Evolutionary conservation across 2,329 filamentous ascomycete genomes (phyloP).

Genomic region (Phaeoacremonium minimum): DNA sequence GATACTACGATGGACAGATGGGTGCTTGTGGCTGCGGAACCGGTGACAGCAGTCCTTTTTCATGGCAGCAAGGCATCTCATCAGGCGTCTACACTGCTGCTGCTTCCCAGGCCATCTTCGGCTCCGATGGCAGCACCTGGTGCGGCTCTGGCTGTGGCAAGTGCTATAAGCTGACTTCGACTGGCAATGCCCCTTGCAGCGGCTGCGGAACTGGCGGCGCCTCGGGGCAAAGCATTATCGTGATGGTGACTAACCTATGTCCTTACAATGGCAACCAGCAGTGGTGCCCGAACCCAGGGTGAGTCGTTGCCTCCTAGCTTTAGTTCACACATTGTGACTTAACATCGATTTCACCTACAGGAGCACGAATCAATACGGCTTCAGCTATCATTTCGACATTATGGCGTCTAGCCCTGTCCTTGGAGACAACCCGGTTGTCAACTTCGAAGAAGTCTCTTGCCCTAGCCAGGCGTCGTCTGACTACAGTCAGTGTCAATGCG

Average conservation of each 20-base stretch:
- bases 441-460: slow-evolving; percentile 4
- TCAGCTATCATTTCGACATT: slow-evolving; percentile 6
- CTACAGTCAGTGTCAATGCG: slow-evolving; percentile 6
- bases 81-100: slow-evolving; percentile 17
- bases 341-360: neutral
- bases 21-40: slow-evolving; percentile 8
- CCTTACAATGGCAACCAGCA: slow-evolving; percentile 25
- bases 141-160: slow-evolving; percentile 21
- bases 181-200: slow-evolving; percentile 12
- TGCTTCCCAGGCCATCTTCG: slow-evolving; percentile 17
- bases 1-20: slow-evolving; percentile 7
- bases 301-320: too few relatives aligned
- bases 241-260: slow-evolving; percentile 29
- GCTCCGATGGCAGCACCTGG: slow-evolving; percentile 12
- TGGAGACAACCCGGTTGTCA: slow-evolving; percentile 5
- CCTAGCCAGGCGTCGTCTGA: neutral
- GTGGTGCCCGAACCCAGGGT: slow-evolving; percentile 25
- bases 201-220: slow-evolving; percentile 4
- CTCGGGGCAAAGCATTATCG: slow-evolving; percentile 17
- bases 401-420: slow-evolving; percentile 5
- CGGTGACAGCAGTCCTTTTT: neutral
- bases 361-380: slow-evolving; percentile 3
- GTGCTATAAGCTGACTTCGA: slow-evolving; percentile 22
- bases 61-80: slow-evolving; percentile 5
- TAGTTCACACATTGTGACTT: too few relatives aligned